A percentile compares a stretch with the other conserved stretches of the same genome.
phyloP scores from a whole-genome alignment of 192 early-diverging fungal species.

The Umbelopsis sp. region DNA sequence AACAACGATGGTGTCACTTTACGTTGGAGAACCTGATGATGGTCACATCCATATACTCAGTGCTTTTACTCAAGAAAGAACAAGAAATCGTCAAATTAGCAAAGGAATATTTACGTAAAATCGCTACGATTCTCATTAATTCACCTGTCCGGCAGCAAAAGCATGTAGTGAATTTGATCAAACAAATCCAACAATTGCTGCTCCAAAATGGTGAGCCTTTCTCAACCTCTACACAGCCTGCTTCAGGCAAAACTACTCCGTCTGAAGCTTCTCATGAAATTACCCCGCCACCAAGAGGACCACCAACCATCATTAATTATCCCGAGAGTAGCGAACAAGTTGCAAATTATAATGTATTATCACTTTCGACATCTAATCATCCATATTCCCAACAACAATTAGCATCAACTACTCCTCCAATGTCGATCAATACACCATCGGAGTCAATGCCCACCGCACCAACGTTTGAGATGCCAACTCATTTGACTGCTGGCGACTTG shows the following conservation, averaged over 20 bases:
- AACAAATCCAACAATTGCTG: constrained; percentile 15
- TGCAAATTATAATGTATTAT: background rate
- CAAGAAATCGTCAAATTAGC: background rate
- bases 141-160: constrained; percentile 30
- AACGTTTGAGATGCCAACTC: constrained; percentile 11
- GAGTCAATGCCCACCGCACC: background rate
- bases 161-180: constrained; percentile 12
- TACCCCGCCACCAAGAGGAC: background rate
- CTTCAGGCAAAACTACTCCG: too few species aligned
- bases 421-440: background rate
- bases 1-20: constrained; percentile 32
- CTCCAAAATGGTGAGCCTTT: background rate
- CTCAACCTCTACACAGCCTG: too few species aligned
- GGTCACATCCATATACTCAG: constrained; percentile 10
- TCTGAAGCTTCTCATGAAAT: background rate
- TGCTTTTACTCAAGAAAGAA: background rate
- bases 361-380: background rate
- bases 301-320: background rate
- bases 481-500: constrained; percentile 1
- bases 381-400: background rate
- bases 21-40: constrained; percentile 24
- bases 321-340: background rate
- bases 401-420: background rate
- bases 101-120: background rate
- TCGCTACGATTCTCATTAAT: background rate